Conservation (phyloP, 1,284 basidiomycete genomes). For the Sutorius eximius region DNA sequence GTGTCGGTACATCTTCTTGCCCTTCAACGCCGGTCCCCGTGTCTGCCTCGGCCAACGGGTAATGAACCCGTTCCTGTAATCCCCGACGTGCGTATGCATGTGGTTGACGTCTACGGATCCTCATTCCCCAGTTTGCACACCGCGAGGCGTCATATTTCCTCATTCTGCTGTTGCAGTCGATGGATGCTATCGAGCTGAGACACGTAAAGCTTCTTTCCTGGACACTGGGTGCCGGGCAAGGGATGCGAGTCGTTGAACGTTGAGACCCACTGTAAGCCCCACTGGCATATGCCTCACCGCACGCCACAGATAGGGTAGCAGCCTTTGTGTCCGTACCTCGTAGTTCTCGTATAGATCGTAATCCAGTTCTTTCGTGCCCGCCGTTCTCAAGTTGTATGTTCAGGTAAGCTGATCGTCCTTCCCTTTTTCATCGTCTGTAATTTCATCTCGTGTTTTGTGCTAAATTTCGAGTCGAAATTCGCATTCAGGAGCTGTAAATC, state of each 20-base stretch:
- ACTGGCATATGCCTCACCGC: too few relatives aligned
- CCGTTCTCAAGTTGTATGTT: too few relatives aligned
- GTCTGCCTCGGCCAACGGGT: slow-evolving; percentile 52
- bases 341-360: too few relatives aligned
- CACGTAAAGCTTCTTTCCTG: slow-evolving; percentile 30
- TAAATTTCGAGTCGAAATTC: too few relatives aligned
- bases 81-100: background rate
- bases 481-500: too few relatives aligned
- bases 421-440: too few relatives aligned
- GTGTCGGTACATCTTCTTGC: slow-evolving; percentile 46
- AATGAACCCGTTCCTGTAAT: background rate
- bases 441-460: too few relatives aligned
- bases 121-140: slow-evolving; percentile 36
- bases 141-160: slow-evolving; percentile 43
- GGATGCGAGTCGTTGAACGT: slow-evolving; percentile 29
- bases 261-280: too few relatives aligned
- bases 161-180: slow-evolving; percentile 39
- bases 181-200: slow-evolving; percentile 35
- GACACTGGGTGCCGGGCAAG: slow-evolving; percentile 25
- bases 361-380: too few relatives aligned
- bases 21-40: slow-evolving; percentile 50
- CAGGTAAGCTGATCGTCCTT: too few relatives aligned
- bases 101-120: background rate
- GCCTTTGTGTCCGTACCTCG: too few relatives aligned
- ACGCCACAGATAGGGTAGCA: too few relatives aligned